A percentile compares a stretch with the other conserved stretches of the same genome.
phyloP scores from a whole-genome alignment of 352 stramenopile species.

The Globisporangium cystogenes region DNA sequence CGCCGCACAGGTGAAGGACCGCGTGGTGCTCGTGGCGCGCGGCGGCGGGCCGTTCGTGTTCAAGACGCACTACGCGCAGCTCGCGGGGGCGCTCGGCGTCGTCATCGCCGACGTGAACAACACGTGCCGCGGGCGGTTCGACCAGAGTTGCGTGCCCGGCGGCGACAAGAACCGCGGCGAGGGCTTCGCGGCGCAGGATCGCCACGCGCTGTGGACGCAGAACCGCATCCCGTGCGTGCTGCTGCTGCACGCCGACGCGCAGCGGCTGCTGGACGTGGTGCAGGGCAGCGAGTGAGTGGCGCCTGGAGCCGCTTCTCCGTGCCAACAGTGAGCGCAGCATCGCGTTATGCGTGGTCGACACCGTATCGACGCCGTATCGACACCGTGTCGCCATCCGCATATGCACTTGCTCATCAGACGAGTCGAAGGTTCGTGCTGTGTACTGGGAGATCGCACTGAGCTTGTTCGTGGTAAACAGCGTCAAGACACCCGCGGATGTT shows the following conservation, averaged over 20 bases:
- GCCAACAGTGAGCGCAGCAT: too few relatives aligned
- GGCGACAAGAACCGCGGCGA: conserved; percentile 35
- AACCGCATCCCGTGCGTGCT: conserved; percentile 67
- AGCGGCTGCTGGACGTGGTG: conserved; percentile 25
- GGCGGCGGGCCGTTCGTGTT: conserved; percentile 57
- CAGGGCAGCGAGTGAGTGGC: too few relatives aligned
- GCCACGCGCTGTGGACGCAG: conserved; percentile 40
- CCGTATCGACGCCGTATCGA: too few relatives aligned
- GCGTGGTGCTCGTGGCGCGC: conserved; percentile 47
- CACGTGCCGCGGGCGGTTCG: conserved; percentile 43
- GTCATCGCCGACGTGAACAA: conserved; percentile 49
- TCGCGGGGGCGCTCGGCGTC: conserved; percentile 57
- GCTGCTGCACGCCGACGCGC: conserved; percentile 24
- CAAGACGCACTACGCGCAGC: conserved; percentile 61
- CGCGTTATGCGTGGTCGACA: too few relatives aligned
- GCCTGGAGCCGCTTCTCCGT: too few relatives aligned
- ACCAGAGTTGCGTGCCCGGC: conserved; percentile 65
- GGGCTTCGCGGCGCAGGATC: conserved; percentile 53
- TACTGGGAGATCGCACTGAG: too few relatives aligned
- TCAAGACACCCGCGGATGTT: too few relatives aligned
- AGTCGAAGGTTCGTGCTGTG: too few relatives aligned
- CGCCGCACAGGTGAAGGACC: conserved; percentile 35
- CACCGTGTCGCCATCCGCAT: too few relatives aligned
- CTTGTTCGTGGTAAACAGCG: too few relatives aligned
- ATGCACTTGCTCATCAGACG: too few relatives aligned